These are phyloP conservation scores for Globisporangium polare DNA, from an alignment of 352 stramenopile species.

Conservation along the genomic window DNA sequence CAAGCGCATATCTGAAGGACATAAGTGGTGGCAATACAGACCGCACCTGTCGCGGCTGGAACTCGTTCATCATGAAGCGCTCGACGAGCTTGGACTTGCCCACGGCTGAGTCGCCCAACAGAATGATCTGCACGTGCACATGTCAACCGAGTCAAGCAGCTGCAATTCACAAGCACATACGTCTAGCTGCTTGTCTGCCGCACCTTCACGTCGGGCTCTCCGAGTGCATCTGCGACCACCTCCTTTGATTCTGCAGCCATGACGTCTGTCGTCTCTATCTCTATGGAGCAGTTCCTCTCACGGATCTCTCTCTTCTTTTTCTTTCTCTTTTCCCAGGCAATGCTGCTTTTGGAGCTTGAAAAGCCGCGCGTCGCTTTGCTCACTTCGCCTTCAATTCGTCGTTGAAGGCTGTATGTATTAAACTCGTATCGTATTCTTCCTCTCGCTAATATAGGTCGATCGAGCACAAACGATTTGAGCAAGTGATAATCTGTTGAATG, in stretches of 20 bases:
- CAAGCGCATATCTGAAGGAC: not conserved
- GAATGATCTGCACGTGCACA: constrained; percentile 69
- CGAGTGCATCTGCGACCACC: constrained; percentile 38
- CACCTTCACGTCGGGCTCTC: constrained; percentile 66
- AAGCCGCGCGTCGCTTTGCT: not conserved
- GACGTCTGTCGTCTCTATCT: not conserved
- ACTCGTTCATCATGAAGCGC: constrained; percentile 95
- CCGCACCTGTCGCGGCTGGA: constrained; percentile 85
- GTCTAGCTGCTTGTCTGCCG: not conserved
- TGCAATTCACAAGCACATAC: not conserved
- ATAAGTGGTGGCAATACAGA: too few species aligned
- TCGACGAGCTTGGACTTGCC: constrained; percentile 96
- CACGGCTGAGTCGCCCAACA: constrained; percentile 93
- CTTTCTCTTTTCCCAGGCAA: too few species aligned
- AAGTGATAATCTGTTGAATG: too few species aligned
- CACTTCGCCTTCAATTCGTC: not conserved
- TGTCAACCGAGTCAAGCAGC: not conserved
- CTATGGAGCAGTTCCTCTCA: not conserved
- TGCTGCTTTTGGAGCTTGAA: not conserved
- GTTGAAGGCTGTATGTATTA: too few species aligned
- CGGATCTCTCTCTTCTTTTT: not conserved
- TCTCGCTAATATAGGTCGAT: too few species aligned
- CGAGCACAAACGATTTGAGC: too few species aligned
- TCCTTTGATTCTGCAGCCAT: constrained; percentile 26
- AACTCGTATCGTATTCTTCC: too few species aligned